A percentile compares a stretch with the other conserved stretches of the same genome.
These are phyloP conservation scores for Fusarium proliferatum DNA, from an alignment of 2,329 filamentous ascomycete species.

Conservation along the genomic window DNA sequence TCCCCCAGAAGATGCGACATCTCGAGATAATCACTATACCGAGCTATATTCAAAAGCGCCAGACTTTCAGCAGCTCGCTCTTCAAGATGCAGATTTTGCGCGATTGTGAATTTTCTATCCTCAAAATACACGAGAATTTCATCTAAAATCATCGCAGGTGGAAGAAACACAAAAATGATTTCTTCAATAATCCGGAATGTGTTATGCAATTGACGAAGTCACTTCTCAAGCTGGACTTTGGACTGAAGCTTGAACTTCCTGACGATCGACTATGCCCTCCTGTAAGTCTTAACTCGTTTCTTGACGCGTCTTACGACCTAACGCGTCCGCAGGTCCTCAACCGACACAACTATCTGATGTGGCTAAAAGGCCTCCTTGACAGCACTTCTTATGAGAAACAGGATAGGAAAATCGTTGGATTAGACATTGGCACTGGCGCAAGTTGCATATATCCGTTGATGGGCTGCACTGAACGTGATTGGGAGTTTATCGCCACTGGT, in stretches of 20 bases:
- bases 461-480: constrained; percentile 75
- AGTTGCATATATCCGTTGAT: constrained; percentile 92
- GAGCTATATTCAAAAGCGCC: constrained; percentile 55
- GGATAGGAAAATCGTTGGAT: constrained; percentile 68
- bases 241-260: constrained; percentile 76
- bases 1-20: constrained; percentile 9
- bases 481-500: constrained; percentile 78
- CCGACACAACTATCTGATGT: constrained; percentile 89
- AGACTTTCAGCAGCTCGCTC: constrained; percentile 58
- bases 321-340: constrained; percentile 61
- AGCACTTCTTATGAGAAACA: constrained; percentile 67
- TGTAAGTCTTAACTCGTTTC: constrained; percentile 57
- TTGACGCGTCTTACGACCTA: neutral
- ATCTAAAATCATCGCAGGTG: constrained; percentile 29
- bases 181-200: constrained; percentile 83
- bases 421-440: constrained; percentile 91
- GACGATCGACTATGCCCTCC: constrained; percentile 87
- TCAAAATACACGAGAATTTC: neutral
- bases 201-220: constrained; percentile 85
- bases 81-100: constrained; percentile 56
- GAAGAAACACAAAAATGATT: constrained; percentile 38
- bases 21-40: constrained; percentile 49
- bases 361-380: constrained; percentile 86
- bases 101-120: constrained; percentile 48
- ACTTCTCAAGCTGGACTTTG: constrained; percentile 81